Conservation (phyloP, 1,284 basidiomycete genomes). For the Ganoderma leucocontextum region DNA sequence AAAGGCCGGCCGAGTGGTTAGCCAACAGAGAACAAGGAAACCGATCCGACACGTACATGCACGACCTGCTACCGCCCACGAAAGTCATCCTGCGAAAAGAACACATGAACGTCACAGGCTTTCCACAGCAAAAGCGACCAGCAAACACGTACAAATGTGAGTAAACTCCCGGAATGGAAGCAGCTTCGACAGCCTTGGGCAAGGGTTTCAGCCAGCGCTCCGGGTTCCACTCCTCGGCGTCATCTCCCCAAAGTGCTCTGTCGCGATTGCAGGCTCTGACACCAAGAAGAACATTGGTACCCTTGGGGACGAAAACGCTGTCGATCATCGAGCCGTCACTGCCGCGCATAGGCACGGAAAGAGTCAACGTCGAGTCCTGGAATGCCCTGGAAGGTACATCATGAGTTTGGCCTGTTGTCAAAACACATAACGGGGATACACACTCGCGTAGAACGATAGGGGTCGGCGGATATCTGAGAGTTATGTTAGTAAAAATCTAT, state of each 20-base stretch:
- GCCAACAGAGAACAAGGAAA: neutral
- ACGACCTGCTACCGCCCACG: slow-evolving; percentile 28
- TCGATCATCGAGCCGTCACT: slow-evolving; percentile 45
- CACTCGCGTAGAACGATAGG: slow-evolving; percentile 14
- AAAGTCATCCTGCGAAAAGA: slow-evolving; percentile 30
- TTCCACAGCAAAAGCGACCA: no score
- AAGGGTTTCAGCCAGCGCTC: slow-evolving; percentile 40
- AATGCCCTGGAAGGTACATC: slow-evolving; percentile 30
- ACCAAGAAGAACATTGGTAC: slow-evolving; percentile 42
- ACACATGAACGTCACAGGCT: neutral
- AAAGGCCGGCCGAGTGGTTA: slow-evolving; percentile 23
- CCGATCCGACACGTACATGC: slow-evolving; percentile 28
- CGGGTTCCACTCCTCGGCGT: slow-evolving; percentile 42
- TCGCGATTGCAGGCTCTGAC: slow-evolving; percentile 40
- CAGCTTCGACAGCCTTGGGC: slow-evolving; percentile 28
- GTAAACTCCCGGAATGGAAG: slow-evolving; percentile 38
- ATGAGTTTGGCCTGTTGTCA: neutral
- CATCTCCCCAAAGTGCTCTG: slow-evolving; percentile 40
- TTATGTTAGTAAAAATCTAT: neutral
- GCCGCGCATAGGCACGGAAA: slow-evolving; percentile 32
- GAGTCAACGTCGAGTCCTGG: slow-evolving; percentile 36
- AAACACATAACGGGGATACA: neutral
- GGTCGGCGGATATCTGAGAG: slow-evolving; percentile 4
- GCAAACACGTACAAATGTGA: slow-evolving; percentile 32
- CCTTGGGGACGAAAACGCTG: slow-evolving; percentile 51